Base-by-base conservation (phyloP, 805 yeast species). In the Pichia nanzhaoensis region DNA sequence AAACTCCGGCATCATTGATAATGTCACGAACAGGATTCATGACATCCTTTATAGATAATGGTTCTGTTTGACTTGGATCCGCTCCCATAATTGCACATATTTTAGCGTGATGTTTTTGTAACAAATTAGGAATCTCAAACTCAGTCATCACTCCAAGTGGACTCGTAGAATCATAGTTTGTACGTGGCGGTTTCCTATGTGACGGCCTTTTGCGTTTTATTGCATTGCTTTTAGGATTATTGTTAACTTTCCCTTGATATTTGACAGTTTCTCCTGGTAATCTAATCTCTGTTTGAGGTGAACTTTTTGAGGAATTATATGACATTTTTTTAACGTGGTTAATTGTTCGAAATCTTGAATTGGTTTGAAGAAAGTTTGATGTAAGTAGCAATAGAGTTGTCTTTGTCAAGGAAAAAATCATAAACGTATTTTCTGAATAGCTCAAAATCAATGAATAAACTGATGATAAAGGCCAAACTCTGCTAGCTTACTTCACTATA, bases 131-230 rank as follows among this genome's bases (percentile, higher is more conserved):
- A 47, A 90, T 85, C 60, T 90, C 96, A 50, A 69, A 69, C 51
- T 80, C 76, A 30, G 60, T 41, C 36, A 91, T 70, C 6, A 87
- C 84, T 7, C 97, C 97, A 33, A 80, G 65, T 7, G 95, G 87
- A 1, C 93, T 75, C 0, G 95, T 85, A 28, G 83, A 74, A 49
- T 89, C 97, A 34, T 21, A 35, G 19, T 41, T 37, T 4, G 44
- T 31, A 19, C 46, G 36, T 18, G 53, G 51, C 8, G 73, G 75
- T 54, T 82, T 82, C 28, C 74, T 67, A 59, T 75, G 78, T 56
- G 80, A 83, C 56, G 77, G 77, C 58, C 78, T 75, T 45, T 46
- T 48, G 31, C 51, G 47, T 37, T 49, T 49, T 3, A 34, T 45
- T 16, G 47, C 46, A 44, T 44, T 44, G 19, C 47, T 44, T 30